Percentiles rank a stretch among this genome's conserved stretches.
Conservation (phyloP, 805 yeast genomes). For the Millerago galiae region DNA sequence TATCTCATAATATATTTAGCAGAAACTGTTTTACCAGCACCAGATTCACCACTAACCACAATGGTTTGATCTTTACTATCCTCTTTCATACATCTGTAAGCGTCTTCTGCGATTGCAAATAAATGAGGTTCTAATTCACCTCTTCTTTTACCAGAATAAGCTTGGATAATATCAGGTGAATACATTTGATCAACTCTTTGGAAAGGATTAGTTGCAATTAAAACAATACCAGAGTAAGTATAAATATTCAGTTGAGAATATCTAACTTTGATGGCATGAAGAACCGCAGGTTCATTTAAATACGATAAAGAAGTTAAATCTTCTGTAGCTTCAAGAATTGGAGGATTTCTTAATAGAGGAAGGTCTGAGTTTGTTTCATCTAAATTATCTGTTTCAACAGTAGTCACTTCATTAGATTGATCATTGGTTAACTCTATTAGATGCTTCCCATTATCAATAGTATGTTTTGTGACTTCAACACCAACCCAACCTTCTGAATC, state of each 20-base stretch:
- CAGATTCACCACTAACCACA: conserved; percentile 96
- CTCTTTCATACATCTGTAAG: conserved; percentile 88
- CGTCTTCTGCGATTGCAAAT: conserved; percentile 97
- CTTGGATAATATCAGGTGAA: conserved; percentile 88
- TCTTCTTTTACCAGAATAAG: conserved; percentile 86
- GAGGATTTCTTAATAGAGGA: conserved; percentile 87
- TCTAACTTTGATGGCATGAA: conserved; percentile 86
- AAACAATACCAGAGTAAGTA: conserved; percentile 94
- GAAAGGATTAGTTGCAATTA: conserved; percentile 95
- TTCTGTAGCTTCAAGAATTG: conserved; percentile 86
- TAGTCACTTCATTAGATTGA: conserved; percentile 36
- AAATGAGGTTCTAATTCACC: conserved; percentile 97
- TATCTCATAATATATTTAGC: conserved; percentile 97
- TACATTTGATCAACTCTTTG: conserved; percentile 87
- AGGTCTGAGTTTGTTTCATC: conserved; percentile 35
- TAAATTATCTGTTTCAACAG: conserved; percentile 38
- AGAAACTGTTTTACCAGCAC: conserved; percentile 97
- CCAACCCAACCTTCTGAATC: conserved; percentile 68
- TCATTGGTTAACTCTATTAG: conserved; percentile 49
- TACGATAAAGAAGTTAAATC: conserved; percentile 90
- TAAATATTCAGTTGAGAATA: conserved; percentile 87
- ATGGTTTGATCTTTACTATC: conserved; percentile 87
- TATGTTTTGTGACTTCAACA: conserved; percentile 47
- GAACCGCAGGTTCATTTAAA: conserved; percentile 91
- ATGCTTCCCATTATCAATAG: conserved; percentile 37